Conservation (phyloP, 108 stramenopile species). For the Discostella stelligeroides region DNA sequence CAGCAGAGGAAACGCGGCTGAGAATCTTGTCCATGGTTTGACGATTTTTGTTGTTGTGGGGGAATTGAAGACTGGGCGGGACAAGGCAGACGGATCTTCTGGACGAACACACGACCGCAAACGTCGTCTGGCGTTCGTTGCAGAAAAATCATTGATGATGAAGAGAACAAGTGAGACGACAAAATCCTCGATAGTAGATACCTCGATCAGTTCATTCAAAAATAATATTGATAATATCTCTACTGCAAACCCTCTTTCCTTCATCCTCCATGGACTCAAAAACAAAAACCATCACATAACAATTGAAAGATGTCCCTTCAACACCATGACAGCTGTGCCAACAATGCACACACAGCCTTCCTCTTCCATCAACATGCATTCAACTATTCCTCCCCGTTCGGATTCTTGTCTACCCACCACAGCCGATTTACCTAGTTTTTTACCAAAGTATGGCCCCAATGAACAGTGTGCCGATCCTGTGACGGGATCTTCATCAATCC, state of each 20-base stretch:
- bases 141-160: no score
- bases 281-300: neutral
- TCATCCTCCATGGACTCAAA: neutral
- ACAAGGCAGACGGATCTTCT: neutral
- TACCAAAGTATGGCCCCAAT: conserved; percentile 89
- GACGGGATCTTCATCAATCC: conserved; percentile 98
- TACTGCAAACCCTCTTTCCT: no score
- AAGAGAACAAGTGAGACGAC: no score
- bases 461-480: conserved; percentile 95
- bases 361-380: conserved; percentile 64
- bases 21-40: conserved; percentile 59
- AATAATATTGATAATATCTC: no score
- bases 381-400: conserved; percentile 81
- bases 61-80: no score
- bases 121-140: no score
- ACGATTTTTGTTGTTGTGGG: neutral
- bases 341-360: conserved; percentile 56
- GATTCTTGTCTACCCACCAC: conserved; percentile 89
- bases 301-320: conserved; percentile 49
- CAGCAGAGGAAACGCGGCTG: conserved; percentile 57
- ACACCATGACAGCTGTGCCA: conserved; percentile 66
- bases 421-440: conserved; percentile 70
- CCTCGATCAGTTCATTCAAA: no score
- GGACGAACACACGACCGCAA: neutral
- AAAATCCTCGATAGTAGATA: no score